Evolutionary conservation across 345 rosid genomes (phyloP).

Genomic region (Eucalyptus victrix): DNA sequence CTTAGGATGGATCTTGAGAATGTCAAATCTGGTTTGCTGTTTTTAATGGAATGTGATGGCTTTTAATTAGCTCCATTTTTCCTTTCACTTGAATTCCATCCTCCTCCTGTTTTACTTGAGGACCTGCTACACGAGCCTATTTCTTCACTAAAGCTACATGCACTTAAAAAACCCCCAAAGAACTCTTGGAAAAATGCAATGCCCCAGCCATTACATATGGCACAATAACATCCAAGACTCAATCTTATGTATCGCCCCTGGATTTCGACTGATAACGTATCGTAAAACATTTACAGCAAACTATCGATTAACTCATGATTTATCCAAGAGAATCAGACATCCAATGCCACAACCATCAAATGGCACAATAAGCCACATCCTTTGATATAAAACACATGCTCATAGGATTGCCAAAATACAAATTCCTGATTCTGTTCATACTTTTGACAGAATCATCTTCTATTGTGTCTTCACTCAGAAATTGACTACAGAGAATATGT

Average conservation of each 20-base stretch:
- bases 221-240: neutral
- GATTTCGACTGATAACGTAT: neutral
- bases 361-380: neutral
- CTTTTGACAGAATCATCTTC: neutral
- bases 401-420: neutral
- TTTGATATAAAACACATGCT: neutral
- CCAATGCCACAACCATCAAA: neutral
- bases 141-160: neutral
- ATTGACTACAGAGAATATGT: neutral
- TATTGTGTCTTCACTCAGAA: neutral
- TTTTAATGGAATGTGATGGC: too few relatives aligned
- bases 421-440: neutral
- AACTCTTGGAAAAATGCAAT: neutral
- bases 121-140: neutral
- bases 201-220: neutral
- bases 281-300: accelerated
- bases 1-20: too few relatives aligned
- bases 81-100: too few relatives aligned
- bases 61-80: too few relatives aligned
- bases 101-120: too few relatives aligned
- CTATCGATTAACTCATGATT: neutral
- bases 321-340: neutral
- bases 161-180: neutral
- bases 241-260: neutral
- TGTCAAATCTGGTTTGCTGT: too few relatives aligned